Evolutionary conservation across 345 rosid species (phyloP).

Genomic region (Clausena lansium): DNA sequence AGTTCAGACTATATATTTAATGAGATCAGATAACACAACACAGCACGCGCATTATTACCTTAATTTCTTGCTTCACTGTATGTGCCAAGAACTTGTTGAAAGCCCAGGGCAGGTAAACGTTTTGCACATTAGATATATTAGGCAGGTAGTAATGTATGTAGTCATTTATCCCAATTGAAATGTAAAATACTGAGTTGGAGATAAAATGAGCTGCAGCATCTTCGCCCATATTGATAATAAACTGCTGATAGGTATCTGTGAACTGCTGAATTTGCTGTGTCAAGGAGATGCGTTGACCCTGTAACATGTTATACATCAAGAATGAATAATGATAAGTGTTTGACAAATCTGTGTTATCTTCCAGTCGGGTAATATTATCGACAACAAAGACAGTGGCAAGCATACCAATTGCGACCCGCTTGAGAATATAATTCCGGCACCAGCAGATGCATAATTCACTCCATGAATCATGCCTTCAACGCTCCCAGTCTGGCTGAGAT

Average conservation of each 20-base stretch:
- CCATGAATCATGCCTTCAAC: constrained; percentile 68
- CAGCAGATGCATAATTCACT: constrained; percentile 87
- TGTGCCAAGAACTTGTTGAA: constrained; percentile 80
- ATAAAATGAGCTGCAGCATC: constrained; percentile 45
- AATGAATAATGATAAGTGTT: not conserved
- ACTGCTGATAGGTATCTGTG: constrained; percentile 72
- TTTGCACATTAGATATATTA: constrained; percentile 70
- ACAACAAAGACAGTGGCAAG: not conserved
- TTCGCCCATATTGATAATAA: constrained; percentile 65
- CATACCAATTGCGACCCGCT: constrained; percentile 84
- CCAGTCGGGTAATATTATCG: not conserved
- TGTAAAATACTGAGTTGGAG: constrained; percentile 63
- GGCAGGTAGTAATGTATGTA: constrained; percentile 86
- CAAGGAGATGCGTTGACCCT: constrained; percentile 89
- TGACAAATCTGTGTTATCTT: not conserved
- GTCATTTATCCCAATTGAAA: constrained; percentile 86
- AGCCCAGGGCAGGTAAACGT: constrained; percentile 75
- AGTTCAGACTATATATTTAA: not conserved
- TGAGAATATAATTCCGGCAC: constrained; percentile 78
- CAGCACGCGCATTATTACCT: constrained; percentile 34
- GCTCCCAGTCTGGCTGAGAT: constrained; percentile 72
- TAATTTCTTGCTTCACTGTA: constrained; percentile 56
- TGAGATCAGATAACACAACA: not conserved
- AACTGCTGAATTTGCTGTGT: constrained; percentile 87
- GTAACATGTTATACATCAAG: constrained; percentile 2